phyloP scores from a whole-genome alignment of 352 stramenopile genomes.

The Phytophthora cryptogea region DNA sequence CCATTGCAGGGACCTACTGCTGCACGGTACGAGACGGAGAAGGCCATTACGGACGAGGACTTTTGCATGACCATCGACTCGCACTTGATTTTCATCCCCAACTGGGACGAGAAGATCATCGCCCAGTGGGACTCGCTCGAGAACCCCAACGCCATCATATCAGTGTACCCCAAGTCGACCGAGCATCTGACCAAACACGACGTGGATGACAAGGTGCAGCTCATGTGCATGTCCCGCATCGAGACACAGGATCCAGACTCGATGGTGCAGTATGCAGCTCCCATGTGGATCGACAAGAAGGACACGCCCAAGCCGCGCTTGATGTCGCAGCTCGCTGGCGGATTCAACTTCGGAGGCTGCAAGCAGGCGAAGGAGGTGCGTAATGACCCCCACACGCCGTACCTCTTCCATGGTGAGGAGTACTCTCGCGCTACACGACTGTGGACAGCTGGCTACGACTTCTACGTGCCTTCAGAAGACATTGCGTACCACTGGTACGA shows the following conservation, averaged over 20 bases:
- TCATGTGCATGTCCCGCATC: constrained; percentile 82
- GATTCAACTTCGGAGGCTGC: constrained; percentile 86
- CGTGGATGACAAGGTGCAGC: constrained; percentile 63
- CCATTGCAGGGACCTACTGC: constrained; percentile 60
- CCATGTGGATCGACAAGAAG: constrained; percentile 73
- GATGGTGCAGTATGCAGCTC: constrained; percentile 80
- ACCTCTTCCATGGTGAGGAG: constrained; percentile 82
- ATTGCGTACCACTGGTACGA: constrained; percentile 86
- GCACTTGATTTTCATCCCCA: constrained; percentile 73
- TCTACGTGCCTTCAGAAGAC: constrained; percentile 76
- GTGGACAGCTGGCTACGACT: constrained; percentile 83
- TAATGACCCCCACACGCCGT: constrained; percentile 81
- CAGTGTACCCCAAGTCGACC: constrained; percentile 80
- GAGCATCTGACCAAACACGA: constrained; percentile 59
- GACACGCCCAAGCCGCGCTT: constrained; percentile 67
- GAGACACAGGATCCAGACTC: constrained; percentile 68
- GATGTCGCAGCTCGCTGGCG: constrained; percentile 79
- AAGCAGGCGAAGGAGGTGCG: constrained; percentile 71
- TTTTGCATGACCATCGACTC: constrained; percentile 86
- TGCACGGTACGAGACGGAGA: constrained; percentile 76
- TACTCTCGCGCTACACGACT: constrained; percentile 79
- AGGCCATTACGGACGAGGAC: constrained; percentile 76
- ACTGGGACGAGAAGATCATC: constrained; percentile 82
- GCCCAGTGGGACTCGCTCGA: constrained; percentile 69
- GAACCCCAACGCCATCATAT: constrained; percentile 81